A percentile compares a stretch with the other conserved stretches of the same genome.
phyloP scores from a whole-genome alignment of 345 rosid species.

The Psidium guajava region DNA sequence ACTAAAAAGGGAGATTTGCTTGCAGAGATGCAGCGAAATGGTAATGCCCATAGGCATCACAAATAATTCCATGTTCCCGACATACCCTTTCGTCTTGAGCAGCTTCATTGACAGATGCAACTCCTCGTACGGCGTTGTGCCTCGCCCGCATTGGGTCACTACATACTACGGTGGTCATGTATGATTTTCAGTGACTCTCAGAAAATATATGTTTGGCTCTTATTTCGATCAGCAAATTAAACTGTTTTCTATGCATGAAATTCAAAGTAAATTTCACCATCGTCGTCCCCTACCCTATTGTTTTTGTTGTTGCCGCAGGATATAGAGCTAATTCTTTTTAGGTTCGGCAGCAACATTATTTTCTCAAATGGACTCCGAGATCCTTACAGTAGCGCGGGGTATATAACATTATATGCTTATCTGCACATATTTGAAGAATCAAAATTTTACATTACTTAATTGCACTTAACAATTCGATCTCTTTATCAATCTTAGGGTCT shows the following conservation, averaged over 20 bases:
- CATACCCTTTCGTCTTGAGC: conserved; percentile 7
- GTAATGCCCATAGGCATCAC: conserved; percentile 29
- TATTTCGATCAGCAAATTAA: neutral
- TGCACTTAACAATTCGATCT: neutral
- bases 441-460: neutral
- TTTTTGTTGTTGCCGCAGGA: conserved; percentile 15
- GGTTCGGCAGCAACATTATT: conserved; percentile 49
- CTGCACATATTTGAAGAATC: neutral
- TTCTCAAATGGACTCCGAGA: conserved; percentile 53
- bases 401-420: neutral
- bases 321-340: conserved; percentile 22
- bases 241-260: neutral
- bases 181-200: neutral
- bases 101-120: conserved; percentile 2
- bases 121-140: conserved; percentile 10
- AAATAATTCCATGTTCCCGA: conserved; percentile 26
- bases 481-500: neutral
- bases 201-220: neutral
- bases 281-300: too few relatives aligned
- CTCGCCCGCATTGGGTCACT: conserved; percentile 50
- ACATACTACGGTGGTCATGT: conserved; percentile 1
- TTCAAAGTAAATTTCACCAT: neutral
- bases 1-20: neutral
- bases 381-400: conserved; percentile 52
- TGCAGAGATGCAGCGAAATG: conserved; percentile 48